Percentiles rank a stretch among this genome's conserved stretches.
Conservation (phyloP, 768 basidiomycete genomes). For the Lentinula detonsa region DNA sequence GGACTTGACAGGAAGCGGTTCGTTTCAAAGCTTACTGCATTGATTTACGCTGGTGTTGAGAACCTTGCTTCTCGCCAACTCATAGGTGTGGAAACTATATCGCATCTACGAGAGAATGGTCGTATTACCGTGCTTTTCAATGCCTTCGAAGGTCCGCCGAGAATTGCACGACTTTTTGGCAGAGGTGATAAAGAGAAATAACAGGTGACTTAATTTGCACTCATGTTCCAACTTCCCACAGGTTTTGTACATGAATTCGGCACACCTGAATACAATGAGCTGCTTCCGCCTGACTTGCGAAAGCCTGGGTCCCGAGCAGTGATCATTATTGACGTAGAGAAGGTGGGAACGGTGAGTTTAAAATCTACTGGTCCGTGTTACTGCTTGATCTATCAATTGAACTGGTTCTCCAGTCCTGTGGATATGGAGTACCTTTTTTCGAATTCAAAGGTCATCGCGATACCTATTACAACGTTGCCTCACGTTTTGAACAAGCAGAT, state of each 20-base stretch:
- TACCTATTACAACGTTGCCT: constrained; percentile 35
- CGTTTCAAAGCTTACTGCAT: constrained; percentile 10
- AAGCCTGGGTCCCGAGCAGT: constrained; percentile 54
- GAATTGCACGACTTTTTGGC: constrained; percentile 53
- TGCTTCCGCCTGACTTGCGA: constrained; percentile 40
- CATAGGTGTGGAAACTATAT: constrained; percentile 51
- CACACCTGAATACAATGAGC: constrained; percentile 49
- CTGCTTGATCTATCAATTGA: neutral
- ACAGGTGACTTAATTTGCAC: constrained; percentile 5
- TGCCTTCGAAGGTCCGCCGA: constrained; percentile 55
- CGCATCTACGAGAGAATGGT: constrained; percentile 58
- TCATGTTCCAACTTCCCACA: constrained; percentile 14
- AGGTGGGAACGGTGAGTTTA: constrained; percentile 40
- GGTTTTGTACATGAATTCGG: constrained; percentile 60
- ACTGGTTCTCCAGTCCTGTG: constrained; percentile 46
- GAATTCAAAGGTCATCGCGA: constrained; percentile 51
- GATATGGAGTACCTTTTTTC: constrained; percentile 58
- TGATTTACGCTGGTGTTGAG: no score
- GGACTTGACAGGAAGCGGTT: constrained; percentile 65
- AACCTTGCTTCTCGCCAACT: neutral
- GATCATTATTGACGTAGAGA: constrained; percentile 55
- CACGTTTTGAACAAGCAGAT: constrained; percentile 38
- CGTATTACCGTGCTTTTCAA: constrained; percentile 57
- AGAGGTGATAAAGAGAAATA: constrained; percentile 29
- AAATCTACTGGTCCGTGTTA: neutral